A percentile compares a stretch with the other conserved stretches of the same genome.
These are phyloP conservation scores for Leccinum disarticulatum DNA, from an alignment of 768 basidiomycete species.

Conservation along the genomic window DNA sequence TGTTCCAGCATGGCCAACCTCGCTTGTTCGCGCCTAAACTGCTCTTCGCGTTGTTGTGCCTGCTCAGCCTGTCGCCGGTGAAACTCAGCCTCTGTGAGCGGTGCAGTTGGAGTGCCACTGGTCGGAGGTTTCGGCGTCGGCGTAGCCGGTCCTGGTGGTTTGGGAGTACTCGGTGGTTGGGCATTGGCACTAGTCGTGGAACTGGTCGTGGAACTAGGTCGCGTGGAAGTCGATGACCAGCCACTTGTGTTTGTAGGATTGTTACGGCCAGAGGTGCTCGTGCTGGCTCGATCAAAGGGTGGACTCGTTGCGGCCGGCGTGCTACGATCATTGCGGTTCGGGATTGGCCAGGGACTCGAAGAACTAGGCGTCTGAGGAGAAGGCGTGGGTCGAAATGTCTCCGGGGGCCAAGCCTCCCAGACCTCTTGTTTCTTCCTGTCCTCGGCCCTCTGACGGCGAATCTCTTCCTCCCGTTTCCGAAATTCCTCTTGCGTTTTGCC, in stretches of 20 bases:
- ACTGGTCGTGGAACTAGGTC: conserved; percentile 27
- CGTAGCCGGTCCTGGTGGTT: conserved; percentile 23
- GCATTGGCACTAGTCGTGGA: conserved; percentile 22
- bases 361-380: conserved; percentile 31
- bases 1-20: conserved; percentile 51
- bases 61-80: conserved; percentile 63
- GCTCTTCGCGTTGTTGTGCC: conserved; percentile 63
- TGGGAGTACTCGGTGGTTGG: conserved; percentile 27
- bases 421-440: conserved; percentile 32
- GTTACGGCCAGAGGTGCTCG: conserved; percentile 28
- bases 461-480: conserved; percentile 34
- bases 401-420: conserved; percentile 31
- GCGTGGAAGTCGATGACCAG: conserved; percentile 31
- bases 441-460: conserved; percentile 30
- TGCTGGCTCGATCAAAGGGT: conserved; percentile 32
- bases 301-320: conserved; percentile 33
- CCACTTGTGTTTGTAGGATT: conserved; percentile 21
- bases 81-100: conserved; percentile 53
- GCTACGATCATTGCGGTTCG: conserved; percentile 33
- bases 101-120: conserved; percentile 18
- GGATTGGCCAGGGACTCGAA: conserved; percentile 33
- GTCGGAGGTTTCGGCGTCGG: conserved; percentile 22
- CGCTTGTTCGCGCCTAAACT: conserved; percentile 69
- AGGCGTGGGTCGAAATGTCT: conserved; percentile 23
- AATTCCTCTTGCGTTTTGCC: conserved; percentile 29